A percentile compares a stretch with the other conserved stretches of the same genome.
phyloP scores from a whole-genome alignment of 1,284 basidiomycete species.

The Apiotrichum siamense region DNA sequence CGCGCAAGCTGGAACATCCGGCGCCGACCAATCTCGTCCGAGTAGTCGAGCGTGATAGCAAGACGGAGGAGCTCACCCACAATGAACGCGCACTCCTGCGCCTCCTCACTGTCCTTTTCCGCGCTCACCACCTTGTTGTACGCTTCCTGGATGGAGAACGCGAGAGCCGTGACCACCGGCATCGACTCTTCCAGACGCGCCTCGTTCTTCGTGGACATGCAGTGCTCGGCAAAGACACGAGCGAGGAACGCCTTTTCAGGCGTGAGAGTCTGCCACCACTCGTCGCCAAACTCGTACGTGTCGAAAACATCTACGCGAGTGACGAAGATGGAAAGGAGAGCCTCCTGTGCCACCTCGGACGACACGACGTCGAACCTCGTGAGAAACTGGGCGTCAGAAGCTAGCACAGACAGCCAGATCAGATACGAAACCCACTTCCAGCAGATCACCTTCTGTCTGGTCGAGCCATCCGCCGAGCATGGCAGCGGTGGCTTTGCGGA shows the following conservation, averaged over 20 bases:
- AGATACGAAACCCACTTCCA: conserved; percentile 44
- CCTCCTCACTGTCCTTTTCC: conserved; percentile 55
- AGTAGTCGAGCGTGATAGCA: conserved; percentile 80
- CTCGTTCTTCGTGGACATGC: conserved; percentile 60
- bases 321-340: conserved; percentile 60
- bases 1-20: conserved; percentile 85
- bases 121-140: conserved; percentile 62
- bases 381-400: conserved; percentile 51
- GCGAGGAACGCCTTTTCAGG: conserved; percentile 79
- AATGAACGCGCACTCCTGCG: conserved; percentile 57
- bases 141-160: conserved; percentile 73
- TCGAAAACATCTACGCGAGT: conserved; percentile 59
- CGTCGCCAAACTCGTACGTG: conserved; percentile 65
- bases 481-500: conserved; percentile 70
- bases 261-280: conserved; percentile 64
- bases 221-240: conserved; percentile 78
- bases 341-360: conserved; percentile 61
- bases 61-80: conserved; percentile 75
- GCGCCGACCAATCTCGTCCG: conserved; percentile 87
- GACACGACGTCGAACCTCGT: conserved; percentile 58
- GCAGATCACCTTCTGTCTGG: conserved; percentile 51
- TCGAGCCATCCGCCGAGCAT: conserved; percentile 75
- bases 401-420: conserved; percentile 20
- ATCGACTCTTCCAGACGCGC: conserved; percentile 65
- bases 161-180: conserved; percentile 84